phyloP scores from a whole-genome alignment of 768 basidiomycete genomes.

The Boletus sensibilis region DNA sequence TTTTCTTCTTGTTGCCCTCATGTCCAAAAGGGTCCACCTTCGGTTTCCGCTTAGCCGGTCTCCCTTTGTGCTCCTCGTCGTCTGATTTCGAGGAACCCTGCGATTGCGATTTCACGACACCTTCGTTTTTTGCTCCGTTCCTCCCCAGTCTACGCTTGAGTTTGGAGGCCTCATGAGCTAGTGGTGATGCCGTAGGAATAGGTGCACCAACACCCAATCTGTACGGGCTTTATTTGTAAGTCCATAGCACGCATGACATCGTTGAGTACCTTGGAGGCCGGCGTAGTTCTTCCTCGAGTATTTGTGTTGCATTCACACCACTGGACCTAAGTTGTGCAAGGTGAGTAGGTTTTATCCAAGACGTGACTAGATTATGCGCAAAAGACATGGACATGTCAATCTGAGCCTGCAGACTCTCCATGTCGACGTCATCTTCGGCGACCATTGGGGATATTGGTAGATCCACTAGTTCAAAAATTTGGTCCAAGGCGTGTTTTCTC shows the following conservation, averaged over 20 bases:
- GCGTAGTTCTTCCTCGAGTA: conserved; percentile 66
- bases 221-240: conserved; percentile 6
- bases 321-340: conserved; percentile 37
- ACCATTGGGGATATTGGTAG: conserved; percentile 16
- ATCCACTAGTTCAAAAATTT: not conserved
- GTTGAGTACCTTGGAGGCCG: conserved; percentile 61
- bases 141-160: conserved; percentile 60
- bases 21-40: conserved; percentile 56
- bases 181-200: conserved; percentile 46
- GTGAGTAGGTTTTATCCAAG: conserved; percentile 68
- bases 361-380: conserved; percentile 68
- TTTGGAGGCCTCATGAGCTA: conserved; percentile 55
- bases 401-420: conserved; percentile 74
- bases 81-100: conserved; percentile 33
- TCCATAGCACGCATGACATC: not conserved
- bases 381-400: conserved; percentile 79
- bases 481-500: conserved; percentile 14
- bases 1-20: conserved; percentile 43
- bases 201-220: conserved; percentile 78
- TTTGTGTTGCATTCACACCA: conserved; percentile 41
- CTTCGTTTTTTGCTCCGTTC: conserved; percentile 45
- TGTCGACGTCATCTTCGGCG: conserved; percentile 58
- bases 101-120: conserved; percentile 36
- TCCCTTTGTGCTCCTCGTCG: conserved; percentile 56
- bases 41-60: conserved; percentile 57